Percentiles rank a stretch among this genome's conserved stretches.
Conservation (phyloP, 2,329 filamentous ascomycete genomes). For the Paraphoma chrysanthemicola region DNA sequence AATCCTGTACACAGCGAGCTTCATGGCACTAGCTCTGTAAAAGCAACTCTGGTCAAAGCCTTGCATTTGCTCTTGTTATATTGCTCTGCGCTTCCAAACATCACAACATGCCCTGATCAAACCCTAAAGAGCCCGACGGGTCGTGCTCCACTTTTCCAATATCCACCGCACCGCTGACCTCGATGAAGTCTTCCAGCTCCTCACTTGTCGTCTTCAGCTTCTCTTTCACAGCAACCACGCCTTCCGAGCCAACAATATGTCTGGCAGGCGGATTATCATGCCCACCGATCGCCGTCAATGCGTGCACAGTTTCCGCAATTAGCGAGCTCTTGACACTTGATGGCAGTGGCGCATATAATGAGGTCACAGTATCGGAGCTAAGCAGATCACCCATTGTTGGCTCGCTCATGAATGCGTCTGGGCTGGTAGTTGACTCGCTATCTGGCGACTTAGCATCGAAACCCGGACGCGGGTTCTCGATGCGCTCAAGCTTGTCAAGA, state of each 20-base stretch:
- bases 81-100: not conserved
- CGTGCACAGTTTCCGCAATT: conserved; percentile 88
- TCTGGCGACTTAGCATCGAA: conserved; percentile 40
- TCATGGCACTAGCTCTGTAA: too few species aligned
- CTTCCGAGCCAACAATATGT: conserved; percentile 93
- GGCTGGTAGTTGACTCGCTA: conserved; percentile 37
- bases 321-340: conserved; percentile 72
- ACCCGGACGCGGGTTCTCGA: conserved; percentile 41
- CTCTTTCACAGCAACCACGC: conserved; percentile 86
- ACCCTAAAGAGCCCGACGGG: conserved; percentile 6
- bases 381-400: conserved; percentile 54
- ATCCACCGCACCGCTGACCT: conserved; percentile 85
- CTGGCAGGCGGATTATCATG: conserved; percentile 94
- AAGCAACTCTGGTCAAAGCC: too few species aligned
- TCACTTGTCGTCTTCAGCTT: conserved; percentile 96
- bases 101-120: conserved; percentile 17
- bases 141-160: conserved; percentile 55
- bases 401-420: conserved; percentile 33
- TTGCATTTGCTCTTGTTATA: too few species aligned
- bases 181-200: conserved; percentile 94
- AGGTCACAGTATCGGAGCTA: conserved; percentile 61
- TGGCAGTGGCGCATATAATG: conserved; percentile 76
- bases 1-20: too few species aligned
- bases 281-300: conserved; percentile 88
- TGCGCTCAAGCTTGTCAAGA: conserved; percentile 76